Evolutionary conservation across 306 rosid genomes (phyloP).

Genomic region (Arachis stenosperma): DNA sequence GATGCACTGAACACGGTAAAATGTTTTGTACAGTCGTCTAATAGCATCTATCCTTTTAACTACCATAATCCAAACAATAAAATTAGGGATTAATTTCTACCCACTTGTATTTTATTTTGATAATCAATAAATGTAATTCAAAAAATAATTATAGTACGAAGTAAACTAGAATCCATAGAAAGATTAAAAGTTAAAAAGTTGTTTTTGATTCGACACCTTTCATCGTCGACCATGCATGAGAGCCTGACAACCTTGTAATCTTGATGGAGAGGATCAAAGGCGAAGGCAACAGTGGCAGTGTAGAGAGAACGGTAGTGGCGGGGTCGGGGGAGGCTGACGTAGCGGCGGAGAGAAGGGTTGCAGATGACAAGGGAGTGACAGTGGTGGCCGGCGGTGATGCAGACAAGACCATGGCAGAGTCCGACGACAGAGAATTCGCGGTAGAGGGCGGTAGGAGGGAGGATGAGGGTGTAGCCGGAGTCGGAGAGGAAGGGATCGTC

Average conservation of each 20-base stretch:
- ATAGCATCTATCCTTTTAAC: no score
- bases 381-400: neutral
- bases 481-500: neutral
- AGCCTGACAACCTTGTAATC: constrained; percentile 42
- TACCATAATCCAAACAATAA: no score
- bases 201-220: neutral
- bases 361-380: constrained; percentile 6
- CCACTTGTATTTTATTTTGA: no score
- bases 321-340: constrained; percentile 33
- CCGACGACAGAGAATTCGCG: constrained; percentile 6
- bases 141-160: neutral
- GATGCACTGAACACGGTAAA: no score
- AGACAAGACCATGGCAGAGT: constrained; percentile 34
- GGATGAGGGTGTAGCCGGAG: neutral
- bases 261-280: constrained; percentile 23
- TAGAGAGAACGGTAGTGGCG: neutral
- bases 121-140: no score
- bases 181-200: neutral
- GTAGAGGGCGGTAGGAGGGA: constrained; percentile 7
- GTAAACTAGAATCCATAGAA: neutral
- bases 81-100: no score
- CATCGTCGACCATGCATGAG: constrained; percentile 29
- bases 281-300: constrained; percentile 2
- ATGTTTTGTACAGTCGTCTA: no score
- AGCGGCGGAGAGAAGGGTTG: constrained; percentile 39